Evolutionary conservation across 225 moss, liverwort and hornwort genomes (phyloP).

Genomic region (Sphagnum tenellum): DNA sequence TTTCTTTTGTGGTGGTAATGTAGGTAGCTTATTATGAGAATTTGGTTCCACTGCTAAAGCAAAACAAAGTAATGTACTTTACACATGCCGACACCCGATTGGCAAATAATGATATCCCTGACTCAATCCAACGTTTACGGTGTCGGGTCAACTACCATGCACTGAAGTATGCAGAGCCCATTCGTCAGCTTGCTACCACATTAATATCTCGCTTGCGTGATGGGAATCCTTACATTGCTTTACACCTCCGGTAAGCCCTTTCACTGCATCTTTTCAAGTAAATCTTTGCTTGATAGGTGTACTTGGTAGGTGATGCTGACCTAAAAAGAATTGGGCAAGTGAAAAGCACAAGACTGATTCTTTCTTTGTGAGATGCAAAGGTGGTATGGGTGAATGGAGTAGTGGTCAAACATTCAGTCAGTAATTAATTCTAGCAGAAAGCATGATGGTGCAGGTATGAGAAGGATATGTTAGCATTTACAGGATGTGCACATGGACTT

Average conservation of each 20-base stretch:
- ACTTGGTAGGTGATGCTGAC: no score
- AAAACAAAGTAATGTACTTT: conserved; percentile 51
- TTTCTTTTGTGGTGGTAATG: not conserved
- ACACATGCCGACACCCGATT: conserved; percentile 66
- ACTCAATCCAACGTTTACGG: conserved; percentile 54
- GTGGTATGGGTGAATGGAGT: no score
- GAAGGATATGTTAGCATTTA: conserved; percentile 81
- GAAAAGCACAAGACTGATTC: no score
- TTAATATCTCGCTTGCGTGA: conserved; percentile 38
- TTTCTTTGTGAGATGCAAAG: not conserved
- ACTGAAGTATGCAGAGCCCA: conserved; percentile 51
- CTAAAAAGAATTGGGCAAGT: no score
- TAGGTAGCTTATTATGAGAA: conserved; percentile 58
- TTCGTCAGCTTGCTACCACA: conserved; percentile 35
- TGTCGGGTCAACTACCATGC: conserved; percentile 67
- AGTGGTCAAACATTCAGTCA: no score
- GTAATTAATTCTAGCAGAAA: no score
- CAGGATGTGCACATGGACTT: conserved; percentile 53
- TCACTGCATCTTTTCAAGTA: not conserved
- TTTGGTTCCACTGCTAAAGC: conserved; percentile 36
- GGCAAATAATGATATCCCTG: conserved; percentile 63
- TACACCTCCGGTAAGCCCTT: conserved; percentile 52
- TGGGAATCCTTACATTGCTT: conserved; percentile 50
- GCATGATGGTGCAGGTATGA: conserved; percentile 36
- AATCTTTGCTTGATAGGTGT: no score